Percentiles rank a stretch among this genome's conserved stretches.
Conservation (phyloP, 2,329 filamentous ascomycete genomes). For the Aspergillus hortae region DNA sequence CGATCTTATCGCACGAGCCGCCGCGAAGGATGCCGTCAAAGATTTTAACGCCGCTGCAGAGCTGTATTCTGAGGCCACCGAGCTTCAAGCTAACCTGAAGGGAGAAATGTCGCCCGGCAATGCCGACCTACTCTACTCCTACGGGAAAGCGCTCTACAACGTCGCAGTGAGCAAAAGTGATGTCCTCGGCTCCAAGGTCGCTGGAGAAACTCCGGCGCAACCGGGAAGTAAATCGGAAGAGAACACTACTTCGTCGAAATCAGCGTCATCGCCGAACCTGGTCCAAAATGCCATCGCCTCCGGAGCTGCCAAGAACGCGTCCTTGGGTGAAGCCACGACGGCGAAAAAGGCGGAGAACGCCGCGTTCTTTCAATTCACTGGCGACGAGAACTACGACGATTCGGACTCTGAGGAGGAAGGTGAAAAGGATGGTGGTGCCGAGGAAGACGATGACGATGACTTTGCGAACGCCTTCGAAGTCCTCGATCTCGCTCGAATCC, state of each 20-base stretch:
- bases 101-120: slow-evolving; percentile 89
- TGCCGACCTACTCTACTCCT: slow-evolving; percentile 89
- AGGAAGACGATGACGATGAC: slow-evolving; percentile 62
- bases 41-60: slow-evolving; percentile 84
- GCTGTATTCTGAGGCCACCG: slow-evolving; percentile 80
- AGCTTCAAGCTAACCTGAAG: slow-evolving; percentile 85
- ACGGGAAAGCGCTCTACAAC: slow-evolving; percentile 90
- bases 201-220: slow-evolving; percentile 55
- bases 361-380: slow-evolving; percentile 84
- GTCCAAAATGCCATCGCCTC: slow-evolving; percentile 26
- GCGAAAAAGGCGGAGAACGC: slow-evolving; percentile 36
- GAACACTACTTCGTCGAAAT: slow-evolving; percentile 28
- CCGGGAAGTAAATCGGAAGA: slow-evolving; percentile 45
- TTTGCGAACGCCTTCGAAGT: slow-evolving; percentile 63
- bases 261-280: slow-evolving; percentile 16
- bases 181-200: slow-evolving; percentile 79
- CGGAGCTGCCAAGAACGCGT: slow-evolving; percentile 15
- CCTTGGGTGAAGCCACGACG: slow-evolving; percentile 13
- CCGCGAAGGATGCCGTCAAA: slow-evolving; percentile 82
- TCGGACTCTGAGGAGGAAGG: slow-evolving; percentile 59
- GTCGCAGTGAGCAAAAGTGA: slow-evolving; percentile 93
- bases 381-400: slow-evolving; percentile 89
- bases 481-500: slow-evolving; percentile 59
- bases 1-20: slow-evolving; percentile 75
- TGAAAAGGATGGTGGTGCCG: slow-evolving; percentile 44